Base-by-base conservation (phyloP, 2,329 filamentous ascomycete genomes). In the Erysiphe pulchra region DNA sequence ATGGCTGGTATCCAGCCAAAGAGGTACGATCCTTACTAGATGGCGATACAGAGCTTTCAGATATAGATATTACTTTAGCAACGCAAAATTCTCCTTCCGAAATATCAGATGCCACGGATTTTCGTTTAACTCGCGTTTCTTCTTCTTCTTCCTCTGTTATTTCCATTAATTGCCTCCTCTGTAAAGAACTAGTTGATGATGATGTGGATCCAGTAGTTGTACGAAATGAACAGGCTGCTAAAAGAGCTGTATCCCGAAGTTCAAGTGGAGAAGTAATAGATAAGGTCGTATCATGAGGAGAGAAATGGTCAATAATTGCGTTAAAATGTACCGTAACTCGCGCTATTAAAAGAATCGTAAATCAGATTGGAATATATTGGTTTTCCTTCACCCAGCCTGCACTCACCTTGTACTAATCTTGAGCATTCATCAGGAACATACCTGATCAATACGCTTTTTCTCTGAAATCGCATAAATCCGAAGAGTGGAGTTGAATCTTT, bases 371-470 rank as follows among this genome's bases (percentile, higher is more conserved):
- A 24, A 24, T 24, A 24, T 24, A 24, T 24, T 24, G 20, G 20
- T 24, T 24, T 24, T 24, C 20, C 20, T 24, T 24, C 20, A 3
- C 6, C 20, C 20, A 24, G 20, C 20, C 20, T 24, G 7, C 31
- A 31, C 73, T 54, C 63, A 93, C 90, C 90, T 80, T 93, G 82
- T 46, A 98, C 68, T 46, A 98, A 67, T 55, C 90, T 74, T 50
- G 90, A 95, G 52, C 86, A 87, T 48, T 78, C 82, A 49, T 92
- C 83, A 1, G 87, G 90, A 50, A 93, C 71, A 60, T 90, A 93
- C 64, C 90, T 94, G 60, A 98, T 72, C 49, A 98, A 64, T 43
- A 95, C 80, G 62, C 85, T 94, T 58, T 85, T 75, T 58, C 86
- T 76, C 47, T 87, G 71, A 61, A 94, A 95, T 55, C 82, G 77